Evolutionary conservation across 2,329 filamentous ascomycete genomes (phyloP), one percentile per base, ranked within the genome.

Genomic region (Diaporthe longicolla): DNA sequence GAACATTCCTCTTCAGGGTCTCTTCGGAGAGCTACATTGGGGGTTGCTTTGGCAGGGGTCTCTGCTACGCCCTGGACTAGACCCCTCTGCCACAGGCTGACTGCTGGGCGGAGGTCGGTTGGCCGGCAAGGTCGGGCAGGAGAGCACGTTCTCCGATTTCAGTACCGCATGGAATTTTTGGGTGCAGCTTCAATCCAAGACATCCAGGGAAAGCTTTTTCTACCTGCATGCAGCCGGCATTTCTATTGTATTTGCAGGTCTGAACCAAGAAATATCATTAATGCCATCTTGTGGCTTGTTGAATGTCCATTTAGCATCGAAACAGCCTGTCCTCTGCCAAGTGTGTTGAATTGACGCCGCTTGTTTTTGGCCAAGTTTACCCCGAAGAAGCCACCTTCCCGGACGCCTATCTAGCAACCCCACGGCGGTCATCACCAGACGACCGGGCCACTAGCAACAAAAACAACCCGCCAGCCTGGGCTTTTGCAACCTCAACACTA

Each of bases 311-410:
- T 54, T 35, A 19, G 21, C 63, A 37, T 66, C 45, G 2, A 21
- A 19, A 68, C 19, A 68, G 48, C 15, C 4, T 32, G 63, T 40
- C 48, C 32, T 45, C 40, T 50, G 32, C 48, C 21, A 45, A 29
- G n/a, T 7, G 15, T 8, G 29, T 40, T 40, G 48, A 54, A 40
- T 68, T 68, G 63, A 40, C 32, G n/a, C 63, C 63, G 52, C 63
- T 40, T 68, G 29, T 29, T 52, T 50, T 54, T 68, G 63, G 48
- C 7, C 48, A 21, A 17, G 48, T 19, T 40, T 26, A 32, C 24
- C 24, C 35, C 21, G 72, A 71, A 73, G 72, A 73, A 73, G 74
- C 74, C 71, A 75, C 74, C 59, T 73, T 66, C 71, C 37, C 52
- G 13, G 15, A 17, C 58, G 32, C 54, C 24, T 58, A 65, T 58